phyloP scores from a whole-genome alignment of 2,329 filamentous ascomycete species.

The Plectosphaerella cucumerina region DNA sequence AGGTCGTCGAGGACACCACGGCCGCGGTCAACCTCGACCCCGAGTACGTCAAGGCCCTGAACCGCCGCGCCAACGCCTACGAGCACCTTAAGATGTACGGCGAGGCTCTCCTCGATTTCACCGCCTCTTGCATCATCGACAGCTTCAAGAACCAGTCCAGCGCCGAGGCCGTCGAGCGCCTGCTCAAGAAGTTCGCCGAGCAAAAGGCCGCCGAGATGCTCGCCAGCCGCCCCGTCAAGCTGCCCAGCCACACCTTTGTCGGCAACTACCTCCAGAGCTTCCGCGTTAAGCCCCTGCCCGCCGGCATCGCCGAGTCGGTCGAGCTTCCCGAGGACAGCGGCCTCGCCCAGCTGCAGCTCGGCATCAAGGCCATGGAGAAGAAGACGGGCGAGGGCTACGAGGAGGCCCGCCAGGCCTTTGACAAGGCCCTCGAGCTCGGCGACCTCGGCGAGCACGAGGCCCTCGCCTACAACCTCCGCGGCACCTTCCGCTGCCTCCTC shows the following conservation, averaged over 20 bases:
- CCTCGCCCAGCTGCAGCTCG: slow-evolving; percentile 80
- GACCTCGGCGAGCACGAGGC: slow-evolving; percentile 81
- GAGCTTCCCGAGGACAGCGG: slow-evolving; percentile 75
- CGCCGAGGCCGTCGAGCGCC: slow-evolving; percentile 82
- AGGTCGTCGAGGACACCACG: slow-evolving; percentile 94
- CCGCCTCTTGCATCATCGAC: slow-evolving; percentile 98
- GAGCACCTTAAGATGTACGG: slow-evolving; percentile 89
- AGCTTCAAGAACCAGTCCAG: slow-evolving; percentile 90
- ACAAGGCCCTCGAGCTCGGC: slow-evolving; percentile 78
- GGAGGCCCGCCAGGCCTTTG: slow-evolving; percentile 80
- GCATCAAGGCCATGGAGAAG: slow-evolving; percentile 74
- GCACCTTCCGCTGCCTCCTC: slow-evolving; percentile 89
- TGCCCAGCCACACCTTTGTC: slow-evolving; percentile 94
- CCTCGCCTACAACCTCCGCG: slow-evolving; percentile 92
- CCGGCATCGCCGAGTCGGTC: slow-evolving; percentile 75
- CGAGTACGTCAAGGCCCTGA: slow-evolving; percentile 96
- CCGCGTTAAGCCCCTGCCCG: slow-evolving; percentile 74
- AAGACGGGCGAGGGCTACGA: slow-evolving; percentile 91
- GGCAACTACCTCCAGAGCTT: slow-evolving; percentile 99
- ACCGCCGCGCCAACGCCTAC: slow-evolving; percentile 93
- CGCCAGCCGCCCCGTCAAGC: slow-evolving; percentile 75
- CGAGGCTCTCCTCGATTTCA: slow-evolving; percentile 95
- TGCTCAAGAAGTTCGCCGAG: slow-evolving; percentile 96
- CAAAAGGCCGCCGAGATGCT: slow-evolving; percentile 89
- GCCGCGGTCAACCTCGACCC: slow-evolving; percentile 90